Conservation (phyloP, 75 land plant genomes). For the Chamaecyparis obtusa region DNA sequence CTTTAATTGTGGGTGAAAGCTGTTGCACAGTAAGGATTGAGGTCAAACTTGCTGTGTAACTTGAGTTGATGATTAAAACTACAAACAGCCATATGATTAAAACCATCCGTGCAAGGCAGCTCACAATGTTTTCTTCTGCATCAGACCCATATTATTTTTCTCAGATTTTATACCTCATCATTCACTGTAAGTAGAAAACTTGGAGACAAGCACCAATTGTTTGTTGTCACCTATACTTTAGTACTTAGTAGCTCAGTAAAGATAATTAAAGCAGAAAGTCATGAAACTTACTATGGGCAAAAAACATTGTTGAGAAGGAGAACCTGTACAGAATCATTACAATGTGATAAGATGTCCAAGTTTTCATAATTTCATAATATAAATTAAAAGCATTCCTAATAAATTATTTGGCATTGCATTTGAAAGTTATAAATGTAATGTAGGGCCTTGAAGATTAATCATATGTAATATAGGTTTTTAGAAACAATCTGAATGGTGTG, state of each 20-base stretch:
- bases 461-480: background rate
- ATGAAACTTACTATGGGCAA: constrained; percentile 69
- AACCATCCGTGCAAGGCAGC: constrained; percentile 32
- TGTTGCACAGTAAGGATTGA: constrained; percentile 64
- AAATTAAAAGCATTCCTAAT: background rate
- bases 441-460: background rate
- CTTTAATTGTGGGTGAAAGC: constrained; percentile 43
- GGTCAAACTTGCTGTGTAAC: constrained; percentile 44
- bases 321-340: constrained; percentile 56
- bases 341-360: background rate
- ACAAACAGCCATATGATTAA: constrained; percentile 64
- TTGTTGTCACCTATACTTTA: background rate
- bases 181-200: background rate
- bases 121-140: background rate
- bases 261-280: background rate
- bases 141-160: constrained; percentile 33
- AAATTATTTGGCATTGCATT: background rate
- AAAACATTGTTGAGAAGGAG: constrained; percentile 81
- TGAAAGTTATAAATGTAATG: background rate
- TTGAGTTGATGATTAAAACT: constrained; percentile 47
- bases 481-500: background rate
- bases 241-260: background rate
- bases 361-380: background rate
- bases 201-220: background rate
- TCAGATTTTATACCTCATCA: constrained; percentile 18